A percentile compares a stretch with the other conserved stretches of the same genome.
phyloP scores from a whole-genome alignment of 805 yeast species.

The Saccharomyces kudriavzevii region DNA sequence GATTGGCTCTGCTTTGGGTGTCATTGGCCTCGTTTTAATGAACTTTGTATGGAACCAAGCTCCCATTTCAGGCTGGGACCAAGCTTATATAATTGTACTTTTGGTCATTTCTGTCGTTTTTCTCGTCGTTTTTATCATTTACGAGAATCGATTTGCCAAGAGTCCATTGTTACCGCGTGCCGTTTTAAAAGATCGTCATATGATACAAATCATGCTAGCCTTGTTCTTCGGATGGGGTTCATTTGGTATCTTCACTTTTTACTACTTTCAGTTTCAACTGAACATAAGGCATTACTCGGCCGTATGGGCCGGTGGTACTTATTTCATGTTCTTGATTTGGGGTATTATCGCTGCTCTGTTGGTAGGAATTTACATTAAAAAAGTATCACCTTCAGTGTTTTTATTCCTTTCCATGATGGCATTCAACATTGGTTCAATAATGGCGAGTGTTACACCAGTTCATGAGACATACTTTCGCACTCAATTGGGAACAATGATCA shows the following conservation, averaged over 20 bases:
- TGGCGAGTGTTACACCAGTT: slow-evolving; percentile 50
- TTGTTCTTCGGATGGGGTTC: slow-evolving; percentile 68
- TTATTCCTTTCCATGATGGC: slow-evolving; percentile 44
- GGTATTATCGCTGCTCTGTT: slow-evolving; percentile 50
- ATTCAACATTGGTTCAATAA: slow-evolving; percentile 46
- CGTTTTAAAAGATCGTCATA: slow-evolving; percentile 36
- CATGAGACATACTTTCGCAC: slow-evolving; percentile 53
- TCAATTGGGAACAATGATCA: slow-evolving; percentile 46
- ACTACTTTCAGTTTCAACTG: slow-evolving; percentile 44
- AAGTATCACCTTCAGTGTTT: slow-evolving; percentile 42
- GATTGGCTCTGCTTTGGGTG: slow-evolving; percentile 49
- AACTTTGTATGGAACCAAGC: slow-evolving; percentile 73
- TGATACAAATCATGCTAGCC: slow-evolving; percentile 41
- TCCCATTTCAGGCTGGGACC: slow-evolving; percentile 60
- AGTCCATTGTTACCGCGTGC: slow-evolving; percentile 50
- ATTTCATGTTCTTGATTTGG: slow-evolving; percentile 39
- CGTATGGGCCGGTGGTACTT: slow-evolving; percentile 40
- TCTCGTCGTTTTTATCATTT: slow-evolving; percentile 38
- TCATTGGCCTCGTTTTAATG: slow-evolving; percentile 51
- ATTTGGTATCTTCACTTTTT: slow-evolving; percentile 67
- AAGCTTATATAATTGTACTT: slow-evolving; percentile 49
- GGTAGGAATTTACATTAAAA: slow-evolving; percentile 42
- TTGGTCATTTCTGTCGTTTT: slow-evolving; percentile 42
- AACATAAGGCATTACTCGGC: slow-evolving; percentile 44
- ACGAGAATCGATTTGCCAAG: slow-evolving; percentile 39